Evolutionary conservation across 179 eudicot species (phyloP).

Genomic region (Camellia oleifera): DNA sequence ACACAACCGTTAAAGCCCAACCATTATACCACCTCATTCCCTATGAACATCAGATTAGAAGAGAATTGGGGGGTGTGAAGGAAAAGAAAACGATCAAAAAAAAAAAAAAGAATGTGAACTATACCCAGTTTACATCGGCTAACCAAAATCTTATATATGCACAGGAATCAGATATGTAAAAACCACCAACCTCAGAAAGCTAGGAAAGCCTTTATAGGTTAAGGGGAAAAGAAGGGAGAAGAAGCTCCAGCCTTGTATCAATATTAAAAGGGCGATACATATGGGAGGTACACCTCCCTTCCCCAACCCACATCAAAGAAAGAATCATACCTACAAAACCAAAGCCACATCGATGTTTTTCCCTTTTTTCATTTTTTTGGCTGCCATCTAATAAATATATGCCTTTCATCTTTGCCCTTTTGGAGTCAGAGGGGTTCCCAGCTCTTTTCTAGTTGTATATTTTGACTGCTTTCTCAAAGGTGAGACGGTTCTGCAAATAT

Average conservation of each 20-base stretch:
- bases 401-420: neutral
- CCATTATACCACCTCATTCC: neutral
- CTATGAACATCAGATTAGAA: neutral
- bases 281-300: neutral
- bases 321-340: neutral
- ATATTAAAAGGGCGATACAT: neutral
- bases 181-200: neutral
- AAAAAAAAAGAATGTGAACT: neutral
- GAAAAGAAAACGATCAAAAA: neutral
- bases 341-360: neutral
- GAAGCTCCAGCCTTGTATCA: neutral
- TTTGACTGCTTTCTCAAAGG: constrained; percentile 61
- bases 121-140: constrained; percentile 15
- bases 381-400: neutral
- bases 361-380: neutral
- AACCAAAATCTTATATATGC: constrained; percentile 9
- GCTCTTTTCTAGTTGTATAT: constrained; percentile 48
- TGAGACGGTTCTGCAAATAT: constrained; percentile 55
- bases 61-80: neutral
- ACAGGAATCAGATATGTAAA: neutral
- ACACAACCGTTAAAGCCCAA: neutral
- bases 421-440: neutral
- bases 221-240: neutral
- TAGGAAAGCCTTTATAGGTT: neutral
- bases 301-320: neutral